Conservation (phyloP, 768 basidiomycete genomes). For the Termitomyces sp. region DNA sequence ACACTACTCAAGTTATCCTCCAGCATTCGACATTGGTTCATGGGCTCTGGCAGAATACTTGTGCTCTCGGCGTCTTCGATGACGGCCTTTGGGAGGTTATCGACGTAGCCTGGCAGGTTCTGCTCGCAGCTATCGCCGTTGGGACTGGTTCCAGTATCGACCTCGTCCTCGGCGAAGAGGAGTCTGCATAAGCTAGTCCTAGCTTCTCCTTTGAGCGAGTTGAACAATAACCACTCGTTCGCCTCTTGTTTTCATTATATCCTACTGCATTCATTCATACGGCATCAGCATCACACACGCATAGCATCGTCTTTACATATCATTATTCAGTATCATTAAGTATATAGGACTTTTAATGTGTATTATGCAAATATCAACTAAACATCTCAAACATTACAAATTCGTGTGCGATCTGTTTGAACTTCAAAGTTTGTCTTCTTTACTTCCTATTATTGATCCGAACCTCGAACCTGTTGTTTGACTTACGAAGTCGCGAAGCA, state of each 20-base stretch:
- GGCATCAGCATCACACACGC: not conserved
- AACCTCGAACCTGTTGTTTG: too few relatives aligned
- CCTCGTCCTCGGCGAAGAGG: slow-evolving; percentile 11
- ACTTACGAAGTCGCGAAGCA: too few relatives aligned
- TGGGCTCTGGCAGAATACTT: slow-evolving; percentile 71
- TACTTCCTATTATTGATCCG: too few relatives aligned
- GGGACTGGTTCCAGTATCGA: slow-evolving; percentile 35
- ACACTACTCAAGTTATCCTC: slow-evolving; percentile 45
- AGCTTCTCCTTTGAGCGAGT: not conserved
- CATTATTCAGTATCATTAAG: not conserved
- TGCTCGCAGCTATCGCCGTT: slow-evolving; percentile 57
- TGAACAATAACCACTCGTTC: not conserved
- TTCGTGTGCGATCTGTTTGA: too few relatives aligned
- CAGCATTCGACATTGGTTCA: slow-evolving; percentile 50
- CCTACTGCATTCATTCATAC: not conserved
- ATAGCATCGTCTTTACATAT: not conserved
- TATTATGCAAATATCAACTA: not conserved
- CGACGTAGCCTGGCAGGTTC: slow-evolving; percentile 64
- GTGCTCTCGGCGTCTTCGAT: slow-evolving; percentile 66
- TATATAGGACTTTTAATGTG: not conserved
- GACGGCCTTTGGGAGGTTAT: slow-evolving; percentile 63
- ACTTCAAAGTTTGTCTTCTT: too few relatives aligned
- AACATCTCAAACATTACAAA: not conserved
- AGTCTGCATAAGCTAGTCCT: not conserved
- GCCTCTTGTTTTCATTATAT: not conserved